Evolutionary conservation across 352 stramenopile genomes (phyloP).

Genomic region (Globisporangium cederbergense): DNA sequence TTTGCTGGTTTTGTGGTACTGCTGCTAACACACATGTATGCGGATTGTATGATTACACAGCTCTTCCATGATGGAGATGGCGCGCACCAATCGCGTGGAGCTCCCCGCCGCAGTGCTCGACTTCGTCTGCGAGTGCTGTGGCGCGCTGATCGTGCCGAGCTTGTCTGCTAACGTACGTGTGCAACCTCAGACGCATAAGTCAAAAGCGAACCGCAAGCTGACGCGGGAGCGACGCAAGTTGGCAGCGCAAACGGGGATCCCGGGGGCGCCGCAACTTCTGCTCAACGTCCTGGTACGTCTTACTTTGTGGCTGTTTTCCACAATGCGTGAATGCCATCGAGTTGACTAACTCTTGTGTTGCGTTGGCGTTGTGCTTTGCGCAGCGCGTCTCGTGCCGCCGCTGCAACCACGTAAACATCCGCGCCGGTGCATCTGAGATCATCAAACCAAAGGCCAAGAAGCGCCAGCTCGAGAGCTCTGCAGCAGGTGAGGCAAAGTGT

Average conservation of each 20-base stretch:
- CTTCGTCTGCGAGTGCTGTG: slow-evolving; percentile 66
- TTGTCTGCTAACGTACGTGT: slow-evolving; percentile 55
- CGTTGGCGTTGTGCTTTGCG: neutral
- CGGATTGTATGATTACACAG: slow-evolving; percentile 18
- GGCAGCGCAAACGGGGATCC: slow-evolving; percentile 10
- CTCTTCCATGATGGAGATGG: slow-evolving; percentile 49
- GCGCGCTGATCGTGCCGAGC: slow-evolving; percentile 54
- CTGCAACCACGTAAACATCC: slow-evolving; percentile 46
- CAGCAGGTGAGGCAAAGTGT: neutral
- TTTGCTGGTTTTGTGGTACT: neutral
- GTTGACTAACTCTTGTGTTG: neutral
- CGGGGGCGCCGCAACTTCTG: slow-evolving; percentile 19
- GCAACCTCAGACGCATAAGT: slow-evolving; percentile 32
- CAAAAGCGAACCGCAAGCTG: slow-evolving; percentile 52
- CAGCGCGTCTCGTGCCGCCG: slow-evolving; percentile 52
- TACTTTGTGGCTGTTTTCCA: too few species aligned
- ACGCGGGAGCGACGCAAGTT: slow-evolving; percentile 25
- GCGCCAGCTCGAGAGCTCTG: slow-evolving; percentile 7
- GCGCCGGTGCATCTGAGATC: slow-evolving; percentile 40
- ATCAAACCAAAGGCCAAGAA: slow-evolving; percentile 59
- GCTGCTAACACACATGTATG: neutral
- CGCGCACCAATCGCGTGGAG: slow-evolving; percentile 26
- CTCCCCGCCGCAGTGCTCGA: slow-evolving; percentile 52
- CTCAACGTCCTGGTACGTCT: slow-evolving; percentile 36
- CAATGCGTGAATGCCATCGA: neutral